Conservation (phyloP, 2,329 filamentous ascomycete genomes). For the Fusarium sp. region DNA sequence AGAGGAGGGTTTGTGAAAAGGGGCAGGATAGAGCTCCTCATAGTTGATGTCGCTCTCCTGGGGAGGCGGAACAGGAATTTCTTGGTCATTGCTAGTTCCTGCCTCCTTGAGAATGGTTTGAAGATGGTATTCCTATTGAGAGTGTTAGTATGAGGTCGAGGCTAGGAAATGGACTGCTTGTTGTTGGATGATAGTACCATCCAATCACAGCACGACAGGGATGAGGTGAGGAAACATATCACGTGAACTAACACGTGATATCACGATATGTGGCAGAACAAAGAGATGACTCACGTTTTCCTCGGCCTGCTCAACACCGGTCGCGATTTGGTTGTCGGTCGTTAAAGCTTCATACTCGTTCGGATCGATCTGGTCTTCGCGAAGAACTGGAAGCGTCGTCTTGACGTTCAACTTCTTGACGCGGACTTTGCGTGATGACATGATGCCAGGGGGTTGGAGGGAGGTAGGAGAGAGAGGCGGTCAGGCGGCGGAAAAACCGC, state of each 20-base stretch:
- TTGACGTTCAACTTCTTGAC: constrained; percentile 94
- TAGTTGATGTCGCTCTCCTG: constrained; percentile 78
- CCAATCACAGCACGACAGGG: neutral
- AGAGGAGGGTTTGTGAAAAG: constrained; percentile 84
- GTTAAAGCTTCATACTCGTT: constrained; percentile 87
- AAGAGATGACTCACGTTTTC: constrained; percentile 82
- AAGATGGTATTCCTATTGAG: constrained; percentile 86
- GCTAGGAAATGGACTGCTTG: neutral
- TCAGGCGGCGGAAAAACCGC: constrained; percentile 65
- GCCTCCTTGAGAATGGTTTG: constrained; percentile 77
- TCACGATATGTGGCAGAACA: constrained; percentile 44
- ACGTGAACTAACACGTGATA: constrained; percentile 62
- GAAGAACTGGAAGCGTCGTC: constrained; percentile 85
- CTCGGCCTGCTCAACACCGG: constrained; percentile 95
- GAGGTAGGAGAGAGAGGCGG: constrained; percentile 49
- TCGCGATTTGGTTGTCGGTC: constrained; percentile 86
- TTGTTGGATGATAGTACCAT: constrained; percentile 26
- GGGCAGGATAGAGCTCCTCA: constrained; percentile 84
- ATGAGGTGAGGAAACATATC: constrained; percentile 43
- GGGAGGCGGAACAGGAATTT: constrained; percentile 73
- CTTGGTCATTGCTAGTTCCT: constrained; percentile 65
- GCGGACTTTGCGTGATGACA: constrained; percentile 75
- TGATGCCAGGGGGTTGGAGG: constrained; percentile 56
- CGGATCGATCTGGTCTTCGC: constrained; percentile 90
- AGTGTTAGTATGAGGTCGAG: constrained; percentile 42